Evolutionary conservation across 2,329 filamentous ascomycete genomes (phyloP).

Genomic region (Myriosclerotinia duriaeana): DNA sequence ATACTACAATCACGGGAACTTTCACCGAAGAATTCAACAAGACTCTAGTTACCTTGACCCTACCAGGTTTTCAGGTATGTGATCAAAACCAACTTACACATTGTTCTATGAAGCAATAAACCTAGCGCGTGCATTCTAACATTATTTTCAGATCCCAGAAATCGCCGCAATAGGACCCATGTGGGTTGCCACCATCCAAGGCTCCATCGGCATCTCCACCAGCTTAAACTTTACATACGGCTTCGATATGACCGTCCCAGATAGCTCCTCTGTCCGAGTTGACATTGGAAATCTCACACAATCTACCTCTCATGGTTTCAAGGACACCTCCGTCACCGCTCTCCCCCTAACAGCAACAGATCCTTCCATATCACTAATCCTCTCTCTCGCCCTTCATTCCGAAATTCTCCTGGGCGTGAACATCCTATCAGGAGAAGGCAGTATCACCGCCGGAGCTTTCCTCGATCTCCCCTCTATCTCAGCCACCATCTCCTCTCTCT

Average conservation of each 20-base stretch:
- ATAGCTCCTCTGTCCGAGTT: background rate
- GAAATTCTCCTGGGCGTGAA: conserved; percentile 19
- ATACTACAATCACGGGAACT: background rate
- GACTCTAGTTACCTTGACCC: background rate
- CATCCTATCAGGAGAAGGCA: background rate
- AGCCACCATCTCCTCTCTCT: conserved; percentile 9
- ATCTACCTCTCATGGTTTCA: conserved; percentile 6
- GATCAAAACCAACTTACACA: no score
- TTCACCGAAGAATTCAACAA: conserved; percentile 6
- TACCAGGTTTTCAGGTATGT: conserved; percentile 17
- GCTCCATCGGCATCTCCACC: background rate
- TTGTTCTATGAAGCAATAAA: background rate
- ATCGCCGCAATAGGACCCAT: conserved; percentile 11
- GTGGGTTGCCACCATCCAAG: background rate
- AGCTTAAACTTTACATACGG: conserved; percentile 18
- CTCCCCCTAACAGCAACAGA: conserved; percentile 13
- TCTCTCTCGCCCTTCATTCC: conserved; percentile 6
- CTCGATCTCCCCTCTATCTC: conserved; percentile 14
- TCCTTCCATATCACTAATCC: background rate
- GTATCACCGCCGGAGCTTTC: conserved; percentile 13
- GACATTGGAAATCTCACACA: conserved; percentile 17
- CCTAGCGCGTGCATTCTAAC: background rate
- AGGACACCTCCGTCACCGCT: background rate
- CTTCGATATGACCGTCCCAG: conserved; percentile 2
- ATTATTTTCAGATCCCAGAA: conserved; percentile 2